Evolutionary conservation across 192 early-diverging fungal species (phyloP).

Genomic region (Rhizoclosmatium sp.): DNA sequence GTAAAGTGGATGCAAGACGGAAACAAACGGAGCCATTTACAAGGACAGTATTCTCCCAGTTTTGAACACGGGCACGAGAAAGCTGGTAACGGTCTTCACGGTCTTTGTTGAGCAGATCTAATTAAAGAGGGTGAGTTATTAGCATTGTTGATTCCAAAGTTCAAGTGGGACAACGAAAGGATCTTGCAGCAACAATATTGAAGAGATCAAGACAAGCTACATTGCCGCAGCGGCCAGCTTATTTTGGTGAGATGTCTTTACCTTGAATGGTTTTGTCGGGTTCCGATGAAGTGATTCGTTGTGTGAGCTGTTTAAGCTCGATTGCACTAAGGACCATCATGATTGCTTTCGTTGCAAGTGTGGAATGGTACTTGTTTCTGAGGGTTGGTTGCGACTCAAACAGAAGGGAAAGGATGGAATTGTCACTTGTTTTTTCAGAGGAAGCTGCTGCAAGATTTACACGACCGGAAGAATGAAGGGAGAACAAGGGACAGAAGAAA

Average conservation of each 20-base stretch:
- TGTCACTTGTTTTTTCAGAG: too few species aligned
- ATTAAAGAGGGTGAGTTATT: neutral
- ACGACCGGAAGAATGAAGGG: too few species aligned
- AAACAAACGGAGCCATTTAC: neutral
- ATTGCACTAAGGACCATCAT: slow-evolving; percentile 45
- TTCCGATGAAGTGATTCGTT: slow-evolving; percentile 34
- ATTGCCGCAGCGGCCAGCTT: too few species aligned
- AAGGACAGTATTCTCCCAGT: slow-evolving; percentile 54
- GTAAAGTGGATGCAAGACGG: neutral
- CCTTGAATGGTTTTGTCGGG: slow-evolving; percentile 31
- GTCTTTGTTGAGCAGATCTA: slow-evolving; percentile 25
- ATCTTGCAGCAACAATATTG: too few species aligned
- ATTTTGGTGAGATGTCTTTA: neutral
- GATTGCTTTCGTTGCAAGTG: too few species aligned
- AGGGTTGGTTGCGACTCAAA: too few species aligned
- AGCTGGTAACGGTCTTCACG: slow-evolving; percentile 41
- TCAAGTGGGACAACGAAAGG: neutral
- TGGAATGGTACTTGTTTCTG: too few species aligned
- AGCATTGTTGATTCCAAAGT: neutral
- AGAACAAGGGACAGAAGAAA: too few species aligned
- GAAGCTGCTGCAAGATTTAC: too few species aligned
- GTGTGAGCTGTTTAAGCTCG: slow-evolving; percentile 46
- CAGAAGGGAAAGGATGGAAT: too few species aligned
- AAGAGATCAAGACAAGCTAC: too few species aligned
- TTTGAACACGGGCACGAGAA: slow-evolving; percentile 39